Conservation (phyloP, 2,329 filamentous ascomycete species). For the Didymella exigua region DNA sequence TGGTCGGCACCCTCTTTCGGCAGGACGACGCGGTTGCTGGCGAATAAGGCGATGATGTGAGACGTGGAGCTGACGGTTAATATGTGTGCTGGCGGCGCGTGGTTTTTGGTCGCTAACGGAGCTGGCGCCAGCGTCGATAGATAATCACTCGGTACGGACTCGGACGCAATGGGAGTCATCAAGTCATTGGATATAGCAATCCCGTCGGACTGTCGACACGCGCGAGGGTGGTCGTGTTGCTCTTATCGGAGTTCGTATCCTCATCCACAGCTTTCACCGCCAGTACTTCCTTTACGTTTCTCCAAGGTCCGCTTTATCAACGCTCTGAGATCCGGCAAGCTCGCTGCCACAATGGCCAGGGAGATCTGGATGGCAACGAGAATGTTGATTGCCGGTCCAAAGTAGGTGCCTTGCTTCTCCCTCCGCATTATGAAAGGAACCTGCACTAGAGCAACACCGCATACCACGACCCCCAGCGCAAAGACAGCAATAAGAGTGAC, state of each 20-base stretch:
- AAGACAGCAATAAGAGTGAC: conserved; percentile 32
- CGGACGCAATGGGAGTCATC: not conserved
- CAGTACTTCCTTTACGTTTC: not conserved
- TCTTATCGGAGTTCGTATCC: not conserved
- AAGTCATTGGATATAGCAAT: not conserved
- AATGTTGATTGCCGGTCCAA: conserved; percentile 35
- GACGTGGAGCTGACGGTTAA: not conserved
- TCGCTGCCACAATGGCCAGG: conserved; percentile 35
- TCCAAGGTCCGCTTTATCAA: conserved; percentile 18
- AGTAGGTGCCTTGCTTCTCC: conserved; percentile 26
- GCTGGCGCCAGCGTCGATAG: conserved; percentile 1
- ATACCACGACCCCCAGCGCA: conserved; percentile 34
- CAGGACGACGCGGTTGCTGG: not conserved
- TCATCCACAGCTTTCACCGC: conserved; percentile 9
- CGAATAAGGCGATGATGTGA: not conserved
- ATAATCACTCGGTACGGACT: not conserved
- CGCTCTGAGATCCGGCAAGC: conserved; percentile 34
- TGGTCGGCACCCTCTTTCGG: not conserved
- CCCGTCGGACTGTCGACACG: not conserved
- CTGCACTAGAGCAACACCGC: conserved; percentile 34
- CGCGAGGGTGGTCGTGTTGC: not conserved
- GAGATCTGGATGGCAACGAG: conserved; percentile 35
- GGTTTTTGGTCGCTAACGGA: not conserved
- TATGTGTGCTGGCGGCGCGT: not conserved
- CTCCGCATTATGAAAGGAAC: conserved; percentile 36